Conservation (phyloP, 2,329 filamentous ascomycete species). For the Lachnellula hyalina region DNA sequence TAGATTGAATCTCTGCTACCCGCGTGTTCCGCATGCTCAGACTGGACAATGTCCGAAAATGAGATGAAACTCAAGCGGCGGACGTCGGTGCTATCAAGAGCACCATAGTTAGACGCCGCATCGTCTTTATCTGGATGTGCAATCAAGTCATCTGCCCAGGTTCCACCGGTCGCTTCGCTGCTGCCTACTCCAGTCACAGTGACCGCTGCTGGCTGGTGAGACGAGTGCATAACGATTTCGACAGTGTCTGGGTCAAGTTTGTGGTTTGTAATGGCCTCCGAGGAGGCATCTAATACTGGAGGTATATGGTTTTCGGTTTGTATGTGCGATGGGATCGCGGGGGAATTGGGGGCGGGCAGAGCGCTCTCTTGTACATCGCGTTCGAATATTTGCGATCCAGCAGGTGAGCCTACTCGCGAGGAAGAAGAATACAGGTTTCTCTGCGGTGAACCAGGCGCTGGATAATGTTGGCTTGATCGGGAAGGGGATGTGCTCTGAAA, state of each 20-base stretch:
- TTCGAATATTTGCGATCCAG: slow-evolving; percentile 81
- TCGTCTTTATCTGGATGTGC: slow-evolving; percentile 52
- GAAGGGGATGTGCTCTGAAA: slow-evolving; percentile 39
- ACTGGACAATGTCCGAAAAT: slow-evolving; percentile 90
- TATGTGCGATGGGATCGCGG: slow-evolving; percentile 89
- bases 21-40: slow-evolving; percentile 63
- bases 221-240: slow-evolving; percentile 83
- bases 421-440: slow-evolving; percentile 63
- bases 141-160: slow-evolving; percentile 41
- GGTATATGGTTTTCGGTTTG: slow-evolving; percentile 93
- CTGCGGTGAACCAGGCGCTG: slow-evolving; percentile 52
- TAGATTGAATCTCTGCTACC: slow-evolving; percentile 66
- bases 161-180: slow-evolving; percentile 32
- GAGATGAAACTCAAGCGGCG: slow-evolving; percentile 90
- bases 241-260: slow-evolving; percentile 82
- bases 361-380: slow-evolving; percentile 83
- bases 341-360: slow-evolving; percentile 62
- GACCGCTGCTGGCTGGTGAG: slow-evolving; percentile 72
- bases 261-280: slow-evolving; percentile 83
- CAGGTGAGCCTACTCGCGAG: slow-evolving; percentile 71
- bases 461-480: slow-evolving; percentile 37
- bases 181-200: slow-evolving; percentile 52
- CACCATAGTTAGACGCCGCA: slow-evolving; percentile 68
- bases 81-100: slow-evolving; percentile 71
- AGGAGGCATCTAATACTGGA: slow-evolving; percentile 83